These are phyloP conservation scores for Pouteria campechiana DNA, from an alignment of 179 eudicot genomes.

Conservation along the genomic window DNA sequence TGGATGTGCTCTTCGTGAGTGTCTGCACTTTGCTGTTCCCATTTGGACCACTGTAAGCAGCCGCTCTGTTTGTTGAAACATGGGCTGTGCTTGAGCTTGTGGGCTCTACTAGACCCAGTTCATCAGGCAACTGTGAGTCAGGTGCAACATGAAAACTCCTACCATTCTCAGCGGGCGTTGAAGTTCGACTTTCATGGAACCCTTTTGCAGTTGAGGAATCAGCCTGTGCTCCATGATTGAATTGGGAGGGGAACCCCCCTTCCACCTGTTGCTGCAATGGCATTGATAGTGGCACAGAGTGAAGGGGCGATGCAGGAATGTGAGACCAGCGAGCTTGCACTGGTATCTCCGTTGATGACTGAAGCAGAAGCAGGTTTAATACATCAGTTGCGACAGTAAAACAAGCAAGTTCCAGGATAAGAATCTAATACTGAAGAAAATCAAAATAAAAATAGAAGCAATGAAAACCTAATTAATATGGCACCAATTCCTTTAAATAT, in stretches of 20 bases:
- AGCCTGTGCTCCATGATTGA: conserved; percentile 26
- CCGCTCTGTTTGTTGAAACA: too few species aligned
- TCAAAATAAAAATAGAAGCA: too few species aligned
- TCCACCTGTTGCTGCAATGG: conserved; percentile 54
- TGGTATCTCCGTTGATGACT: conserved; percentile 62
- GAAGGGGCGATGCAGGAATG: conserved; percentile 47
- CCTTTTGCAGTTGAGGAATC: conserved; percentile 41
- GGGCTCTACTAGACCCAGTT: conserved; percentile 31
- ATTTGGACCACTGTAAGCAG: conserved; percentile 14
- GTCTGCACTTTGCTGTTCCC: too few species aligned
- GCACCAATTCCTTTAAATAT: too few species aligned
- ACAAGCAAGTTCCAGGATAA: too few species aligned
- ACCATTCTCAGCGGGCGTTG: conserved; percentile 25
- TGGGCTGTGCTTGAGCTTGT: conserved; percentile 13
- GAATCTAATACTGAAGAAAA: too few species aligned
- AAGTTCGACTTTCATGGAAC: conserved; percentile 34
- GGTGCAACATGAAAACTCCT: conserved; percentile 20
- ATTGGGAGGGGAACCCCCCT: conserved; percentile 36
- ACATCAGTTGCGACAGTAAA: conserved; percentile 7
- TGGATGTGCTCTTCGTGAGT: conserved; percentile 26
- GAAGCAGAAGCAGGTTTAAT: conserved; percentile 7
- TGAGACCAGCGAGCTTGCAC: conserved; percentile 78
- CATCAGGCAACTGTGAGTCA: conserved; percentile 31
- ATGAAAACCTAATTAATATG: too few species aligned
- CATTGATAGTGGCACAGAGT: conserved; percentile 36